Base-by-base conservation (phyloP, 345 rosid species). In the Cardamine occulta region DNA sequence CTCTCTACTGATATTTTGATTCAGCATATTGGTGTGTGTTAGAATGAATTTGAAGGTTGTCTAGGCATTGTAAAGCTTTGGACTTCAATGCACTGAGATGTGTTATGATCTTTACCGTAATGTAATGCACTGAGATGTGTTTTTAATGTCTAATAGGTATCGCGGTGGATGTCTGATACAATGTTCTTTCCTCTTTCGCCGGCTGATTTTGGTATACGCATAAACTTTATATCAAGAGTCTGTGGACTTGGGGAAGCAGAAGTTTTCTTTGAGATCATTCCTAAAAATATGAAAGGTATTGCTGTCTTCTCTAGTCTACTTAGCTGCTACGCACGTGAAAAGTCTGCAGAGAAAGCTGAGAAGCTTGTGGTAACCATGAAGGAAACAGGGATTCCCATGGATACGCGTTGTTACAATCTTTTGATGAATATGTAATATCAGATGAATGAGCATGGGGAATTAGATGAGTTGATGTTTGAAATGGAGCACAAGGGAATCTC, bases 141-240 rank as follows among this genome's bases (percentile, higher is more conserved):
- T 26, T 26, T 54, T 6, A 54, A 54, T 26, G 17, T 53, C 2
- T 12, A 3, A 13, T 24, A 24, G 32, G 32, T 24, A 53, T 24
- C 9, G 7, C 32, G 32, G 58, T 53, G 58, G 58, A 53, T 53
- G 58, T 53, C 58, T 53, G 58, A 53, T 53, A 53, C 17, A 53
- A 53, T 53, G 58, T 53, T 53, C 17, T 53, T 24, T 53, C 58
- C 58, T 24, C 58, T 53, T n/a, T 53, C 32, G 4, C 1, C 8
- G 32, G n/a, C 17, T 53, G 58, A 53, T 53, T 53, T 54, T 54
- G 59, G 59, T 54, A 54, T 18, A 54, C 59, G 18, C 34, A 26
- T 54, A 54, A 54, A 54, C 59, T 54, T 54, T 18, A 26, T 54
- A 13, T 26, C 59, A 54, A 54, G 59, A 26, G 59, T 54, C 5